Conservation (phyloP, 768 basidiomycete species). For the Xerocomellus chrysenteron region DNA sequence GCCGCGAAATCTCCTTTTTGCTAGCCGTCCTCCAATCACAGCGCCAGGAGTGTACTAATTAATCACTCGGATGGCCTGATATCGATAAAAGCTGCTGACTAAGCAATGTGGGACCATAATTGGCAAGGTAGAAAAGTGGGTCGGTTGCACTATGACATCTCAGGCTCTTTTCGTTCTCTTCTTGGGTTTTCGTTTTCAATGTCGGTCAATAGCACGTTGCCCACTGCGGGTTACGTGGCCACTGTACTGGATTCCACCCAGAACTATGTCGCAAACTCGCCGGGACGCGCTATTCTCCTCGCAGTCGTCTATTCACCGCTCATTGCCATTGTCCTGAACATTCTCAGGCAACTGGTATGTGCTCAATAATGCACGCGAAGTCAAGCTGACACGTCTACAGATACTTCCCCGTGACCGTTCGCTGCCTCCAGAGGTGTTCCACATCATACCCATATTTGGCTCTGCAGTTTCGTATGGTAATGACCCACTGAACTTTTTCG, state of each 20-base stretch:
- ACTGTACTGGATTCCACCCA: constrained; percentile 16
- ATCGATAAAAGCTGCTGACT: constrained; percentile 19
- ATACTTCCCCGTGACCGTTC: constrained; percentile 65
- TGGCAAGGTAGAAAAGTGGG: constrained; percentile 6
- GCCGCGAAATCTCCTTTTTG: too few relatives aligned
- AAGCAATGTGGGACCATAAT: constrained; percentile 10
- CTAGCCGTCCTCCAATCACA: too few relatives aligned
- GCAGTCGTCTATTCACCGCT: constrained; percentile 65
- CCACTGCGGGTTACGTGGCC: constrained; percentile 27
- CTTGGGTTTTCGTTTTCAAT: constrained; percentile 16
- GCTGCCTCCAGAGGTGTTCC: constrained; percentile 89
- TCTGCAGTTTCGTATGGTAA: constrained; percentile 89
- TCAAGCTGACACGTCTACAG: constrained; percentile 38
- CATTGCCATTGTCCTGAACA: constrained; percentile 68
- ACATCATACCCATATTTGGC: constrained; percentile 87
- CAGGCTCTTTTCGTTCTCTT: background rate
- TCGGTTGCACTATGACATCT: background rate
- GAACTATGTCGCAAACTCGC: constrained; percentile 22
- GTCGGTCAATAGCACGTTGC: constrained; percentile 24
- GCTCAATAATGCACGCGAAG: background rate
- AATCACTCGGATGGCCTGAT: constrained; percentile 15
- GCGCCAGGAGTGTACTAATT: too few relatives aligned
- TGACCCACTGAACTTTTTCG: constrained; percentile 89
- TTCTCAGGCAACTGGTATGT: constrained; percentile 75
- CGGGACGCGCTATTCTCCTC: constrained; percentile 35